Percentiles rank a stretch among this genome's conserved stretches.
These are phyloP conservation scores for Mycena epipterygia DNA, from an alignment of 768 basidiomycete genomes.

Conservation along the genomic window DNA sequence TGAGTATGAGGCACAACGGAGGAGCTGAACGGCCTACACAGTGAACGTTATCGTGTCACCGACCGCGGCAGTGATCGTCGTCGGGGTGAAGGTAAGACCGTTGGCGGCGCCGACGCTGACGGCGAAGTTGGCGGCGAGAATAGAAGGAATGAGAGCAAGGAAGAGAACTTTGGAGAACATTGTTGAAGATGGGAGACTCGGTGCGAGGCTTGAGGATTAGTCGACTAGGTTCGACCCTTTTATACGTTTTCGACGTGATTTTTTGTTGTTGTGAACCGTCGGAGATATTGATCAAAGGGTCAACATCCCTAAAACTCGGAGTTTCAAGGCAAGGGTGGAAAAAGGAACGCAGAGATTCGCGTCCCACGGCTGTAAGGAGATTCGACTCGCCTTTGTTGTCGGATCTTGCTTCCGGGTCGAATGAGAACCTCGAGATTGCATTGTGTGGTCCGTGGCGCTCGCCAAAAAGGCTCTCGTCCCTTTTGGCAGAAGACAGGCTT, in stretches of 20 bases:
- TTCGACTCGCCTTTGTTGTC: no score
- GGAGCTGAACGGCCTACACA: conserved; percentile 1
- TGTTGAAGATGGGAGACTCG: conserved; percentile 1
- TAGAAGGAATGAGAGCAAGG: conserved; percentile 31
- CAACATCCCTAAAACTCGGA: background rate
- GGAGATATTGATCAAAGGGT: background rate
- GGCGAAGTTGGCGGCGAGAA: conserved; percentile 24
- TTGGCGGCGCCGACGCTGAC: conserved; percentile 35
- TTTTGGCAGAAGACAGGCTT: background rate
- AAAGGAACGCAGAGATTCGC: background rate
- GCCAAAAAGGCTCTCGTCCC: conserved; percentile 1
- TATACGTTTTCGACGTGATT: background rate
- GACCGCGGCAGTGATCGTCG: conserved; percentile 26
- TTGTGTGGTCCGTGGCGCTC: background rate
- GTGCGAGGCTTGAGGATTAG: conserved; percentile 3
- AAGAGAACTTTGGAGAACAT: conserved; percentile 29
- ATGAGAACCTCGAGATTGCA: background rate
- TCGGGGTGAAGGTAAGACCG: conserved; percentile 33
- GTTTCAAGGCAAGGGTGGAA: background rate
- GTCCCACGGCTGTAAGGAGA: background rate
- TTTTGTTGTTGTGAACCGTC: background rate
- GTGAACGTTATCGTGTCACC: conserved; percentile 40
- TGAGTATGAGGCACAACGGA: background rate
- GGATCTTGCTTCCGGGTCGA: background rate
- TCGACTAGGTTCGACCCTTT: background rate